These are phyloP conservation scores for Biscogniauxia mediterranea DNA, from an alignment of 2,329 filamentous ascomycete species.

Conservation along the genomic window DNA sequence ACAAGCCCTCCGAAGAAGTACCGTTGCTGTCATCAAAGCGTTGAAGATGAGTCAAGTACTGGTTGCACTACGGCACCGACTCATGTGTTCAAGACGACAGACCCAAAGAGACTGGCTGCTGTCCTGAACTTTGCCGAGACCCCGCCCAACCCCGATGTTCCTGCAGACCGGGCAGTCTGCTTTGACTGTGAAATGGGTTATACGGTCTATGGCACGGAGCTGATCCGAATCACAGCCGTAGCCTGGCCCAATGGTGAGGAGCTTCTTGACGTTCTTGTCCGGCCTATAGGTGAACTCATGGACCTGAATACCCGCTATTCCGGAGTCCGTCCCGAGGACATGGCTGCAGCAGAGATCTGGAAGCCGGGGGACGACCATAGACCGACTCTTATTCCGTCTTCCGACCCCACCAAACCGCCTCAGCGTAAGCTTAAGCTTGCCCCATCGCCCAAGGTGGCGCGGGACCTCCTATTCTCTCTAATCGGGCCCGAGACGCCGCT, in stretches of 20 bases:
- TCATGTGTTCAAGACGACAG: constrained; percentile 85
- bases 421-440: constrained; percentile 66
- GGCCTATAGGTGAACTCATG: constrained; percentile 77
- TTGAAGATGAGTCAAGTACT: constrained; percentile 58
- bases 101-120: constrained; percentile 71
- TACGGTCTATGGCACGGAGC: constrained; percentile 81
- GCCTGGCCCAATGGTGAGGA: constrained; percentile 77
- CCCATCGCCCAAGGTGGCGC: constrained; percentile 69
- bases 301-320: constrained; percentile 93
- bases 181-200: constrained; percentile 99
- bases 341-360: constrained; percentile 65
- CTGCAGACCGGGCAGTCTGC: constrained; percentile 63
- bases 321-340: constrained; percentile 77
- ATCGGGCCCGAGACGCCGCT: constrained; percentile 77
- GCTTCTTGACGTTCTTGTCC: constrained; percentile 81
- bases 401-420: constrained; percentile 24
- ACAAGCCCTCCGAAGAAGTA: constrained; percentile 61
- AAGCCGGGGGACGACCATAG: constrained; percentile 29
- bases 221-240: constrained; percentile 85
- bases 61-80: constrained; percentile 71
- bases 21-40: constrained; percentile 73
- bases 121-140: constrained; percentile 80
- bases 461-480: constrained; percentile 72
- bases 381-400: constrained; percentile 24
- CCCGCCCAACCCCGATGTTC: constrained; percentile 58